phyloP scores from a whole-genome alignment of 805 yeast species.

The Schwanniomyces pseudopolymorphus region DNA sequence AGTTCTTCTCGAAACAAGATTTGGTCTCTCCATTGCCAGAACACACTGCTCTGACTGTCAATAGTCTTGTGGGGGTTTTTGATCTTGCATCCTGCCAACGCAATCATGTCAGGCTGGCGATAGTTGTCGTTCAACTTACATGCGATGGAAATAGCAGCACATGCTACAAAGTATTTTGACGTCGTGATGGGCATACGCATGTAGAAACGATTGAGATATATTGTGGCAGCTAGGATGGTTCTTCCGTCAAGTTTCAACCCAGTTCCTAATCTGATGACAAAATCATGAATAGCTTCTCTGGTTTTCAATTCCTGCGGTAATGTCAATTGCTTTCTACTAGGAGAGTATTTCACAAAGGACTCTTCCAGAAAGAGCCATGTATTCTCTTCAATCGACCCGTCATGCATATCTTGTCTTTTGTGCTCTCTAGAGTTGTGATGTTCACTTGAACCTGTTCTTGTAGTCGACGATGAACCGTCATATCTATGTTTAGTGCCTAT shows the following conservation, averaged over 20 bases:
- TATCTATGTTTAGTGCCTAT: not conserved
- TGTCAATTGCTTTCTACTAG: slow-evolving; percentile 31
- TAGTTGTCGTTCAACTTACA: slow-evolving; percentile 43
- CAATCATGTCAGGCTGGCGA: slow-evolving; percentile 44
- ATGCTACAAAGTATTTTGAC: slow-evolving; percentile 44
- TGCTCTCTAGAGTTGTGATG: not conserved
- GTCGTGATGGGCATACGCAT: slow-evolving; percentile 43
- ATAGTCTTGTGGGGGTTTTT: slow-evolving; percentile 32
- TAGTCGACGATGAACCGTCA: not conserved
- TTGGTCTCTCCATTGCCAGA: slow-evolving; percentile 48
- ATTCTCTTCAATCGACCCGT: slow-evolving; percentile 9
- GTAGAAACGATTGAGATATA: slow-evolving; percentile 38
- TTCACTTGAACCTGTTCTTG: not conserved
- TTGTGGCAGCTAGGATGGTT: slow-evolving; percentile 43
- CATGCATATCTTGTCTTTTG: not conserved
- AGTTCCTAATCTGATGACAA: slow-evolving; percentile 36
- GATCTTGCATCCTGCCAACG: slow-evolving; percentile 34
- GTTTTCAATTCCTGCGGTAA: slow-evolving; percentile 37
- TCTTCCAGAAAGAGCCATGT: slow-evolving; percentile 41
- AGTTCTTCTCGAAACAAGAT: slow-evolving; percentile 43
- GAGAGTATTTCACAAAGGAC: slow-evolving; percentile 27
- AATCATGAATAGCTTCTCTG: slow-evolving; percentile 39
- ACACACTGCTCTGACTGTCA: slow-evolving; percentile 39
- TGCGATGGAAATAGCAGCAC: slow-evolving; percentile 44
- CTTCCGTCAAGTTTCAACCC: slow-evolving; percentile 37